Percentiles rank a stretch among this genome's conserved stretches.
Conservation (phyloP, 768 basidiomycete genomes). For the Termitomyces eurrhizus region DNA sequence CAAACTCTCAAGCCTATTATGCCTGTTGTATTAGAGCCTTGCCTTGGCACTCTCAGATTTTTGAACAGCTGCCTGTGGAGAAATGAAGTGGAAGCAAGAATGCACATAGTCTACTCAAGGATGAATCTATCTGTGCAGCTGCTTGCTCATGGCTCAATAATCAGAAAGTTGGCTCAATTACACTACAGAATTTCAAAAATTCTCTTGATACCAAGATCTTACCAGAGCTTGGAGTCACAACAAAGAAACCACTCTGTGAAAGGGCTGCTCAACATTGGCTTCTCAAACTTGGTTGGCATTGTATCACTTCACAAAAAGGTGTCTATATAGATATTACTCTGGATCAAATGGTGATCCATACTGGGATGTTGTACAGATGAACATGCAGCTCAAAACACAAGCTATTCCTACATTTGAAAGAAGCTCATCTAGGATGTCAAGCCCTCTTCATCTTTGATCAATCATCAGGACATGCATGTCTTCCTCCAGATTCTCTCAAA, state of each 20-base stretch:
- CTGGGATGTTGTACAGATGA: neutral
- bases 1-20: neutral
- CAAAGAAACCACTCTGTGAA: constrained; percentile 21
- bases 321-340: neutral
- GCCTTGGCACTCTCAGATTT: neutral
- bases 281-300: constrained; percentile 18
- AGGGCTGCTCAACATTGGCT: constrained; percentile 37
- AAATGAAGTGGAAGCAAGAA: neutral
- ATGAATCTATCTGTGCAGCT: neutral
- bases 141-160: neutral
- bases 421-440: constrained; percentile 10
- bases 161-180: constrained; percentile 18
- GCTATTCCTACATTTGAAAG: neutral
- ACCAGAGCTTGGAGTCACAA: constrained; percentile 24
- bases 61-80: neutral
- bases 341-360: neutral
- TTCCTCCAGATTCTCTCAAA: neutral
- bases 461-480: constrained; percentile 10
- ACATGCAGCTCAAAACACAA: neutral
- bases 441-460: constrained; percentile 32
- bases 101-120: neutral
- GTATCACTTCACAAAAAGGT: too few relatives aligned
- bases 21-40: neutral
- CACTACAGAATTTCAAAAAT: constrained; percentile 19
- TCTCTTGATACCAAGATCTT: constrained; percentile 27